These are phyloP conservation scores for Citrullus mucosospermus DNA, from an alignment of 306 rosid species.

Conservation along the genomic window DNA sequence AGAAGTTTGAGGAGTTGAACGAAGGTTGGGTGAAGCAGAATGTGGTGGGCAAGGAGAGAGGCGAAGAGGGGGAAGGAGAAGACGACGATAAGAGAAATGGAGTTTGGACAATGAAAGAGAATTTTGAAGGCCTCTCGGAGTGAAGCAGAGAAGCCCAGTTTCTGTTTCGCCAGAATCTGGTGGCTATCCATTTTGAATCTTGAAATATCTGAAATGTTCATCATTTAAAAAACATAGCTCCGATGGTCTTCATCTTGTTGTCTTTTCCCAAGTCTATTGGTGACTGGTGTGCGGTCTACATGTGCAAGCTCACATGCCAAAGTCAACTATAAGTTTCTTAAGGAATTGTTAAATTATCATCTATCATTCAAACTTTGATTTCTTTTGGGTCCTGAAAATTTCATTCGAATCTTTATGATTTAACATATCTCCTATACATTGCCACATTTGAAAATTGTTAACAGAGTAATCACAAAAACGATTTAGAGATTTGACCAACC, in stretches of 20 bases:
- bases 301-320: not conserved
- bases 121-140: slow-evolving; percentile 23
- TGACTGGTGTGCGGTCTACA: not conserved
- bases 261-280: not conserved
- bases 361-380: not conserved
- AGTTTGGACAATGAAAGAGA: slow-evolving; percentile 27
- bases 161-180: slow-evolving; percentile 17
- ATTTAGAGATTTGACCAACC: no score
- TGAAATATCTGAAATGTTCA: not conserved
- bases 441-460: not conserved
- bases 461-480: not conserved
- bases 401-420: not conserved
- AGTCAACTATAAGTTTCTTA: not conserved
- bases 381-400: not conserved
- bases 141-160: slow-evolving; percentile 24
- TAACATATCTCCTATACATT: not conserved
- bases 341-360: not conserved
- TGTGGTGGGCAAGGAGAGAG: slow-evolving; percentile 34
- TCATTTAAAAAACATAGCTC: not conserved
- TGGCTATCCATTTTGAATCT: slow-evolving; percentile 14
- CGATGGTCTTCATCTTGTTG: not conserved
- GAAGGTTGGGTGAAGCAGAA: slow-evolving; percentile 16
- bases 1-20: slow-evolving; percentile 14
- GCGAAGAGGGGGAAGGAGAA: slow-evolving; percentile 36
- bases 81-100: slow-evolving; percentile 33